Evolutionary conservation across 306 rosid genomes (phyloP), one percentile per base, ranked within the genome.

Genomic region (Echinosophora koreensis): DNA sequence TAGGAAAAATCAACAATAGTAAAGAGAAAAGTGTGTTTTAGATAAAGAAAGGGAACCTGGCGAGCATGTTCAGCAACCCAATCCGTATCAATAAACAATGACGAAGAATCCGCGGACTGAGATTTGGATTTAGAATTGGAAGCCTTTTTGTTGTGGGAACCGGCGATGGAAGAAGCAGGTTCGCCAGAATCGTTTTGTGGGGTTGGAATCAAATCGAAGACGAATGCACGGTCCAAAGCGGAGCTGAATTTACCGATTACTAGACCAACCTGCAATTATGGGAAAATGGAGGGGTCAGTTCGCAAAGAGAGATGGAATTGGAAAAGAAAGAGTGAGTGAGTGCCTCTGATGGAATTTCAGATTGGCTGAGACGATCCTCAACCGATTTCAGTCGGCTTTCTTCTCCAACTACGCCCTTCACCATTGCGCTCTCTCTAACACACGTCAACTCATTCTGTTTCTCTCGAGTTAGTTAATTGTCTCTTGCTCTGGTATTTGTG

Each of bases 61-160:
- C 96, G 97, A 11, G 97, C 97, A 59, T 95, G 97, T 85, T 95
- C 99, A 35, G 92, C 89, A 46, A 95, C 91, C 97, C 99, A 90
- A 62, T 86, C 97, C 77, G 74, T 82, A 77, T 95, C 97, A 14
- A 92, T 87, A 55, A 75, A 78, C 47, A 95, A 11, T 4, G 92
- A 90, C 2, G 90, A 87, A 49, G 97, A 82, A 85, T 88, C 89
- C 6, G 82, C 32, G 62, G 85, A 35, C 51, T 68, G 83, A 44
- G 93, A 82, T 80, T 90, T 92, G 66, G 92, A 77, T 65, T 90
- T 91, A 42, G 93, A 55, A 56, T 90, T 74, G 18, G 70, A 1
- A 11, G 80, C 47, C 42, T 81, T 92, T 78, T 80, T 83, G 87
- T 81, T 90, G 44, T 90, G 93, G 62, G 90, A 51, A 15, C 86